phyloP scores from a whole-genome alignment of 139 green algal species.

The Auxenochlorella pyrenoidosa region DNA sequence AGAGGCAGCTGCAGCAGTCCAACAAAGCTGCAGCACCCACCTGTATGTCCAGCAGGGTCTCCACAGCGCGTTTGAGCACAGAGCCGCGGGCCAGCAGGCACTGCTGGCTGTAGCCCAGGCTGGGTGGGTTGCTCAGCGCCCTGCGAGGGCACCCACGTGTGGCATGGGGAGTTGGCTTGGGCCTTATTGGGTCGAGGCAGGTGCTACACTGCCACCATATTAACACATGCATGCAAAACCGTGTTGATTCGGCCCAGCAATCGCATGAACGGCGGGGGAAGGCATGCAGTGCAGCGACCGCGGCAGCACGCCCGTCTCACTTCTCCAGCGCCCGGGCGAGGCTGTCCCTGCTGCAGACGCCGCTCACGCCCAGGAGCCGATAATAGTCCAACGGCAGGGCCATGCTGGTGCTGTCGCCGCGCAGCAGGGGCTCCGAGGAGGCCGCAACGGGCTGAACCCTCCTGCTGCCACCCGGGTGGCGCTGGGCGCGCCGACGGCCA shows the following conservation, averaged over 20 bases:
- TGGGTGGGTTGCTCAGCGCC: conserved; percentile 21
- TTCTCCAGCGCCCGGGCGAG: conserved; percentile 23
- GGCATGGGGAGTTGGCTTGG: neutral
- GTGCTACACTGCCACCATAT: too few relatives aligned
- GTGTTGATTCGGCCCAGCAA: neutral
- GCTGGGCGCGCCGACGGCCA: neutral
- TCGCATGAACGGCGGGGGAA: neutral
- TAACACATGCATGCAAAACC: too few relatives aligned
- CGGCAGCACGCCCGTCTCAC: neutral
- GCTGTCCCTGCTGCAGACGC: conserved; percentile 18
- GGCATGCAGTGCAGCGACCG: neutral
- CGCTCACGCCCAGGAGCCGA: conserved; percentile 35
- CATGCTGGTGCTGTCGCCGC: neutral
- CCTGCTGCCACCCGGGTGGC: neutral
- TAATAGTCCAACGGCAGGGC: conserved; percentile 47
- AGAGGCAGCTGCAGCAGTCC: neutral
- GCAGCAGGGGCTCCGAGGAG: conserved; percentile 3
- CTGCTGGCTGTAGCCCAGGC: conserved; percentile 38
- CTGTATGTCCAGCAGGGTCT: conserved; percentile 35
- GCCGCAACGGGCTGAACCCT: neutral
- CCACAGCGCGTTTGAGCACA: conserved; percentile 37
- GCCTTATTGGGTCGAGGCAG: too few relatives aligned
- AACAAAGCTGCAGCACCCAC: neutral
- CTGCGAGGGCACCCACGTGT: neutral
- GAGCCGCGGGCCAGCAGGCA: conserved; percentile 34